Evolutionary conservation across 73 alveolate genomes (phyloP), one percentile per base, ranked within the genome.

Genomic region (Paramecium primaurelia): DNA sequence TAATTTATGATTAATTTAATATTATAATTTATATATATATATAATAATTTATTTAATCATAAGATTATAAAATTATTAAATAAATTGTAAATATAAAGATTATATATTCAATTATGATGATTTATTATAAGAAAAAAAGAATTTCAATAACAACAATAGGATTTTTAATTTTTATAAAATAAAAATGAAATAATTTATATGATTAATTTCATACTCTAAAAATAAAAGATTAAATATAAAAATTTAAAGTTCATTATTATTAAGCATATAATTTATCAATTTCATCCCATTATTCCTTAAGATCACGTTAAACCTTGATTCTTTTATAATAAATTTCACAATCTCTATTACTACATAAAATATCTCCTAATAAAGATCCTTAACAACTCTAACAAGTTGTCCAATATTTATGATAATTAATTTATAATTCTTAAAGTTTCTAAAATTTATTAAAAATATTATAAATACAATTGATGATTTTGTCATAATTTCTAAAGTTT

Each of bases 361-460:
- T 97, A 42, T 96, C 97, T 94, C 92, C 98, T 88, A 93, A 95
- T 36, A 96, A 92, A 45, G 99, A 97, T 9, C 99, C 99, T 97
- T 99, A 97, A 93, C 99, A 99, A 93, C 99, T 97, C 94, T 98
- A 99, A 95, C 99, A 99, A 86, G 98, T 96, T 47, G 99, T 97
- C 99, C 99, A 99, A 59, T 91, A 73, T 37, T 59, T 36, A 30
- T 59, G 91, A 49, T 26, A 80, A 25, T 58, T 54, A 10, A 36
- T 45, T 86, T 58, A 36, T 6, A 97, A 94, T 92, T 97, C 99
- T 45, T 98, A 96, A 86, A 84, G 98, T 85, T 95, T 92, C 93
- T 98, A 97, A 92, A 97, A 98, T 64, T 92, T 88, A 58, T 93
- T 86, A 92, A 80, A 0, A 22, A 22, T 94, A 93, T 73, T 8